phyloP scores from a whole-genome alignment of 2,329 filamentous ascomycete genomes.

The Botryotinia narcissicola region DNA sequence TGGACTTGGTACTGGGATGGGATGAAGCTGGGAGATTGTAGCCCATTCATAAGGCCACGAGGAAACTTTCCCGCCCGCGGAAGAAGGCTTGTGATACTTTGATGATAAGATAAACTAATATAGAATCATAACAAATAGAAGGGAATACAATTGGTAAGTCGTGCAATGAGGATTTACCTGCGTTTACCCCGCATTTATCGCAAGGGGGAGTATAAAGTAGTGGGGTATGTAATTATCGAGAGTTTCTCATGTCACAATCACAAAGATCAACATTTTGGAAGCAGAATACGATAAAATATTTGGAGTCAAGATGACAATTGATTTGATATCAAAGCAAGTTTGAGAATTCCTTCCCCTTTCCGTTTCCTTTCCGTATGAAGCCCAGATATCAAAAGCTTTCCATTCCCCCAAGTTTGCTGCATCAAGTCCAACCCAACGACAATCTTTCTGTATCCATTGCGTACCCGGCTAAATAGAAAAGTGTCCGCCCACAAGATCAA shows the following conservation, averaged over 20 bases:
- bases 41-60: neutral
- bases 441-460: neutral
- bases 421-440: neutral
- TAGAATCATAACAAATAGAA: neutral
- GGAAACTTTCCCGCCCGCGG: neutral
- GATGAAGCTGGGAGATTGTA: neutral
- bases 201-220: neutral
- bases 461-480: neutral
- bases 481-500: neutral
- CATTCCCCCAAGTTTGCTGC: neutral
- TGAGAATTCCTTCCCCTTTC: neutral
- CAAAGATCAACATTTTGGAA: neutral
- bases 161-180: neutral
- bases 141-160: neutral
- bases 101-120: neutral
- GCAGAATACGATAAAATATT: neutral
- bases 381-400: neutral
- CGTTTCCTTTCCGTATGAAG: neutral
- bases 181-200: neutral
- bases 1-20: neutral
- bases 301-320: constrained; percentile 9
- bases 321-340: constrained; percentile 10
- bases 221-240: neutral
- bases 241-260: neutral
- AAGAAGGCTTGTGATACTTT: neutral